Conservation (phyloP, 1,139 yeast genomes). For the Hansenula sp. region DNA sequence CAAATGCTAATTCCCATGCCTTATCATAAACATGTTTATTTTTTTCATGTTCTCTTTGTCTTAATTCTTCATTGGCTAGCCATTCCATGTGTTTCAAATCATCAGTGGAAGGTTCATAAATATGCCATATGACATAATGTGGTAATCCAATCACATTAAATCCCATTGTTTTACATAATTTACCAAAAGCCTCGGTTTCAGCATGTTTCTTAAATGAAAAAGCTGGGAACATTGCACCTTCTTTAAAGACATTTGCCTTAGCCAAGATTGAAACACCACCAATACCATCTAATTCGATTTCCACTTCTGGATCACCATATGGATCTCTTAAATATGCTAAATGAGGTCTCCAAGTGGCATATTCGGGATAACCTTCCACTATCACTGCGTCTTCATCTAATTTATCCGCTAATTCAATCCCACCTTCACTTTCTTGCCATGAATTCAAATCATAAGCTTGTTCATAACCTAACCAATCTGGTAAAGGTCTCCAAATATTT, state of each 20-base stretch:
- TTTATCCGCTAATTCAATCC: slow-evolving; percentile 31
- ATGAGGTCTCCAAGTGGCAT: slow-evolving; percentile 41
- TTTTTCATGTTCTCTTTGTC: slow-evolving; percentile 30
- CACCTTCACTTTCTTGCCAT: slow-evolving; percentile 39
- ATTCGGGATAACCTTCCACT: slow-evolving; percentile 39
- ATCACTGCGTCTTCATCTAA: slow-evolving; percentile 37
- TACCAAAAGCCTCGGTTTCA: slow-evolving; percentile 40
- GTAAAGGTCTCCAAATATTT: slow-evolving; percentile 55
- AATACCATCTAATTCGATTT: slow-evolving; percentile 37
- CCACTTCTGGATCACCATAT: slow-evolving; percentile 37
- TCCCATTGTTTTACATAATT: slow-evolving; percentile 35
- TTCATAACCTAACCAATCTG: slow-evolving; percentile 64
- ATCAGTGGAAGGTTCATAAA: slow-evolving; percentile 39
- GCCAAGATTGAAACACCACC: slow-evolving; percentile 39
- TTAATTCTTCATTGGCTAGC: slow-evolving; percentile 41
- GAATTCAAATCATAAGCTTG: slow-evolving; percentile 45
- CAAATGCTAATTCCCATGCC: slow-evolving; percentile 34
- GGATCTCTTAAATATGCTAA: slow-evolving; percentile 37
- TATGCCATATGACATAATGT: slow-evolving; percentile 41
- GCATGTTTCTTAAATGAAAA: slow-evolving; percentile 38
- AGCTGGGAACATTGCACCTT: slow-evolving; percentile 38
- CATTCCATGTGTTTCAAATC: slow-evolving; percentile 45
- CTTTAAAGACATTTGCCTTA: slow-evolving; percentile 31
- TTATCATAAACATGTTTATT: slow-evolving; percentile 30
- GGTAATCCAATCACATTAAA: slow-evolving; percentile 35